Base-by-base conservation (phyloP, 1,284 basidiomycete species). In the Ceratobasidium sp. region DNA sequence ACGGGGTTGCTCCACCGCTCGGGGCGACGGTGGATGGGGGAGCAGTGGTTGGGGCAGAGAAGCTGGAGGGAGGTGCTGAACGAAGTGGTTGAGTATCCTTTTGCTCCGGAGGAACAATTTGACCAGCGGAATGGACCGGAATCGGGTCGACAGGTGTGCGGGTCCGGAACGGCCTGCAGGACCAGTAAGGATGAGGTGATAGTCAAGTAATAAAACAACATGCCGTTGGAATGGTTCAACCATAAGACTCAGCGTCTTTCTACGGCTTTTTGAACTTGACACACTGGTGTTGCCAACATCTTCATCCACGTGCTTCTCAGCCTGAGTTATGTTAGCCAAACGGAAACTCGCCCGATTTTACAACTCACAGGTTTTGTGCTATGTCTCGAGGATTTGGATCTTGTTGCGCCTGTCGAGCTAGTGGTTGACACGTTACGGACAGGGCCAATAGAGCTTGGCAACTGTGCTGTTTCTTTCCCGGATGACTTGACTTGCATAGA, bases 241-340 rank as follows among this genome's bases (percentile, higher is more conserved):
- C 86, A 94, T 92, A 57, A 93, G 87, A 0, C 90, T 93, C 71
- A 94, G 83, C 0, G 93, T 94, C 80, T 92, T 93, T 75, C 92
- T 82, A 77, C 78, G 82, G 84, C 83, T 89, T 89, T 85, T 86
- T 88, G 75, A 80, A 75, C 62, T 73, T 67, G 65, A 69, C 18
- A 74, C n/a, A 78, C 78, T 45, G 76, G 74, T 21, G 76, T 73
- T 23, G 76, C 77, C 18, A 75, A 75, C 21, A 76, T 76, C 50
- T 72, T 60, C 58, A 10, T 69, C 65, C 14, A 39, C 53, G 2
- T 30, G 53, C 23, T 67, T 67, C 55, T 71, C 67, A 3, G 36
- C 41, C 64, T 67, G 45, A 12, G 23, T 26, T n/a, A 18, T 36
- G 28, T 65, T 8, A 65, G 36, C 46, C 1, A 36, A 34, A 6